Evolutionary conservation across 169 alveolate species (phyloP).

Genomic region (Babesia ovata): DNA sequence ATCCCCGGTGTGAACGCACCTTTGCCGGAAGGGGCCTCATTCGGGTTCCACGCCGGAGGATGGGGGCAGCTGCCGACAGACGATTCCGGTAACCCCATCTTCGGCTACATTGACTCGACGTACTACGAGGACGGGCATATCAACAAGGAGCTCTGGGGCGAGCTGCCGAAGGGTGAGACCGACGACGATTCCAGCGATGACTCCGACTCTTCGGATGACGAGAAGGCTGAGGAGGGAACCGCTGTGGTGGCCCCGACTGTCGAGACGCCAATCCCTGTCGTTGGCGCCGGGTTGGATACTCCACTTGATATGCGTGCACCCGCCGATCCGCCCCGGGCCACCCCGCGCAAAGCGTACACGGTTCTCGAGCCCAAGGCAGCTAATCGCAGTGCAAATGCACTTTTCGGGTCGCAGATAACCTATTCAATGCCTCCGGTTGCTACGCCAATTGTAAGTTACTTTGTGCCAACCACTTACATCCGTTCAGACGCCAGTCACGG

Average conservation of each 20-base stretch:
- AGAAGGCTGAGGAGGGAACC: conserved; percentile 43
- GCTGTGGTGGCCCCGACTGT: conserved; percentile 49
- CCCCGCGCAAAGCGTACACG: conserved; percentile 68
- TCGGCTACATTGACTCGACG: conserved; percentile 73
- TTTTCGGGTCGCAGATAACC: conserved; percentile 66
- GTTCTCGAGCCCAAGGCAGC: conserved; percentile 62
- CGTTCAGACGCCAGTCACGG: conserved; percentile 16
- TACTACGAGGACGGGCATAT: conserved; percentile 67
- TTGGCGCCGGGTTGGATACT: conserved; percentile 55
- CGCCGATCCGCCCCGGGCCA: conserved; percentile 29
- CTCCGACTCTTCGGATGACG: conserved; percentile 42
- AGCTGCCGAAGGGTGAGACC: conserved; percentile 67
- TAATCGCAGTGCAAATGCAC: conserved; percentile 31
- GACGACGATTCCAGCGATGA: conserved; percentile 62
- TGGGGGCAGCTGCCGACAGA: conserved; percentile 91
- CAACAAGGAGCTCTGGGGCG: conserved; percentile 67
- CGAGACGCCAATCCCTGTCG: conserved; percentile 27
- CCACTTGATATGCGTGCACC: conserved; percentile 47
- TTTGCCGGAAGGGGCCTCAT: conserved; percentile 84
- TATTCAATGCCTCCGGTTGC: conserved; percentile 71
- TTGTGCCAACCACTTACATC: neutral
- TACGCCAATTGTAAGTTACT: conserved; percentile 43
- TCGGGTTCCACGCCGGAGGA: conserved; percentile 87
- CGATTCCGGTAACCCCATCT: conserved; percentile 81
- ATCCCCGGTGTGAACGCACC: conserved; percentile 96